Evolutionary conservation across 2,329 filamentous ascomycete species (phyloP).

Genomic region (Lasiodiplodia sp.): DNA sequence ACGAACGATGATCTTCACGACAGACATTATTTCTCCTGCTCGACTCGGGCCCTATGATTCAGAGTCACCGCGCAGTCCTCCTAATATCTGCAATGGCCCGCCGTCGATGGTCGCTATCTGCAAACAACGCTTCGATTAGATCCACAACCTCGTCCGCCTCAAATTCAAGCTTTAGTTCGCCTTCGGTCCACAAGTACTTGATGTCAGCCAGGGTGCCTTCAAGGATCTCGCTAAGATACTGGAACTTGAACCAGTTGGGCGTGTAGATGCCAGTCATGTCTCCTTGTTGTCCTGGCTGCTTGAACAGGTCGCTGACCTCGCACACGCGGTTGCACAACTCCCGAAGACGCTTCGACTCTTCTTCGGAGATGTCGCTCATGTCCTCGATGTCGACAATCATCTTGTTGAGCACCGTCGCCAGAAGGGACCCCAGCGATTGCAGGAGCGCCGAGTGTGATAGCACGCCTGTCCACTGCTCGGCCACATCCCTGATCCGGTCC

Average conservation of each 20-base stretch:
- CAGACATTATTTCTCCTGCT: background rate
- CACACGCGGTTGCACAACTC: slow-evolving; percentile 63
- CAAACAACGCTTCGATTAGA: slow-evolving; percentile 69
- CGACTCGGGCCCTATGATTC: background rate
- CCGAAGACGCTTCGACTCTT: slow-evolving; percentile 66
- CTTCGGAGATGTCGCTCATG: slow-evolving; percentile 68
- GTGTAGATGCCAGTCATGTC: slow-evolving; percentile 68
- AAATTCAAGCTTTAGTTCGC: slow-evolving; percentile 69
- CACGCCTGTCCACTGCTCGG: slow-evolving; percentile 64
- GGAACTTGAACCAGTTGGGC: slow-evolving; percentile 70
- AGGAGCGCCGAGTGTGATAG: slow-evolving; percentile 66
- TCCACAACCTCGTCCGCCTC: slow-evolving; percentile 67
- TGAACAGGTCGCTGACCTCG: slow-evolving; percentile 64
- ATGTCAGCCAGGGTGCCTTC: slow-evolving; percentile 70
- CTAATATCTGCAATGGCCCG: slow-evolving; percentile 65
- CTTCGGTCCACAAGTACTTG: slow-evolving; percentile 69
- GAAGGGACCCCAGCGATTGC: slow-evolving; percentile 67
- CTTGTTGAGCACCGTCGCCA: slow-evolving; percentile 64
- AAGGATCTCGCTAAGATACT: slow-evolving; percentile 69
- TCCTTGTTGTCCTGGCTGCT: slow-evolving; percentile 48
- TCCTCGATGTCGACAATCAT: slow-evolving; percentile 69
- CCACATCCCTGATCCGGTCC: slow-evolving; percentile 64
- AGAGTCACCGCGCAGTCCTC: slow-evolving; percentile 35
- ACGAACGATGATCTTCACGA: background rate
- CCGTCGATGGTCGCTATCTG: slow-evolving; percentile 66